phyloP scores from a whole-genome alignment of 805 yeast species.

The Cephaloascus fragrans region DNA sequence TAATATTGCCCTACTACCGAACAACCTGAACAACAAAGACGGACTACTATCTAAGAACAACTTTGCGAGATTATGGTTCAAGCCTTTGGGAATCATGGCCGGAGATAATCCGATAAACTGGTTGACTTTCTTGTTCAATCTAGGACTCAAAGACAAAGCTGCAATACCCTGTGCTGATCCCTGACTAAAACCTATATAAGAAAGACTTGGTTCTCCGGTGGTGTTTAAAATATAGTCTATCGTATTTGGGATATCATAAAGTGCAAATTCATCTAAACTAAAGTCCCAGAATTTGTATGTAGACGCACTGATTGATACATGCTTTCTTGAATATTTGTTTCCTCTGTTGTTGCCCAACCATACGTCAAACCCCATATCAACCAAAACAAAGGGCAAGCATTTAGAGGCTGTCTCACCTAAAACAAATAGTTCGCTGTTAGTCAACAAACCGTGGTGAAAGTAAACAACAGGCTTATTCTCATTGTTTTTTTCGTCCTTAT shows the following conservation, averaged over 20 bases:
- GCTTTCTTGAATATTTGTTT: constrained; percentile 85
- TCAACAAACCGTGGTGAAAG: constrained; percentile 85
- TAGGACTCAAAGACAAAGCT: constrained; percentile 57
- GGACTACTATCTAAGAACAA: constrained; percentile 72
- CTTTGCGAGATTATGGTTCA: constrained; percentile 68
- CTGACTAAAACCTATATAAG: constrained; percentile 85
- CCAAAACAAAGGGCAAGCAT: constrained; percentile 66
- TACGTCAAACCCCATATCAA: constrained; percentile 83
- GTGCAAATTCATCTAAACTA: constrained; percentile 84
- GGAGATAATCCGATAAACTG: constrained; percentile 81
- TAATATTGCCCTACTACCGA: constrained; percentile 66
- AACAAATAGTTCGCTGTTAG: constrained; percentile 76
- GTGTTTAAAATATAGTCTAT: constrained; percentile 61
- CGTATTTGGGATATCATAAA: constrained; percentile 80
- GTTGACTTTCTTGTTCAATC: constrained; percentile 45
- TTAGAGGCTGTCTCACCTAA: constrained; percentile 24
- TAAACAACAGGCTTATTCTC: constrained; percentile 46
- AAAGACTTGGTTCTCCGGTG: constrained; percentile 32
- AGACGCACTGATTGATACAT: constrained; percentile 17
- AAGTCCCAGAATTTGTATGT: constrained; percentile 69
- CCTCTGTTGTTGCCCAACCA: constrained; percentile 93
- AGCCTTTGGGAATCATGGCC: constrained; percentile 85
- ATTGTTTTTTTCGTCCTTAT: neutral
- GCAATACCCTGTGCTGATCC: constrained; percentile 95
- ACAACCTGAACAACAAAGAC: constrained; percentile 52